Base-by-base conservation (phyloP, 2,329 filamentous ascomycete genomes). In the Talaromyces pinophilus region DNA sequence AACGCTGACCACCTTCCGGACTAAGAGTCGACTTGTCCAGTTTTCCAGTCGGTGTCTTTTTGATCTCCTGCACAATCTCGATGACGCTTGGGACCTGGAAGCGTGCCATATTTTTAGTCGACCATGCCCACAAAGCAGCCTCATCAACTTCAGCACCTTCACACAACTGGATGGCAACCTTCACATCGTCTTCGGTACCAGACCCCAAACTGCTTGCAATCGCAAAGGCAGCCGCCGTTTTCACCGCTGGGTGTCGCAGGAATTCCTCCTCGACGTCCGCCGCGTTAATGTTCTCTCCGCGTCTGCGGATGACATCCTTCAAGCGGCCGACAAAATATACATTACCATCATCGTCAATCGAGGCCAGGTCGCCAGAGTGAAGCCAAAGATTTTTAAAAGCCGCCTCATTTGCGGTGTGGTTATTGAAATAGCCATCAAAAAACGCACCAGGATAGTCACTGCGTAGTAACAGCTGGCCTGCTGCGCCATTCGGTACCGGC, bases 71-170 rank as follows among this genome's bases (percentile, higher is more conserved):
- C 46, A 62, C 46, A 42, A 62, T 62, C 22, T 62, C 60, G 7
- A 54, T 54, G 28, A 62, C 60, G 54, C 44, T 62, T n/a, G 60
- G 60, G 1, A 62, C 46, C 50, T 54, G 60, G 46, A 62, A 62
- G 7, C 60, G 60, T 62, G 60, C 46, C 60, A 62, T 62, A 54
- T 62, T 62, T 28, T 62, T 33, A 25, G n/a, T 52, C 35, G 60
- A 54, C 60, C 60, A 62, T 40, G 46, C 15, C 60, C 60, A 62
- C 48, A 62, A 28, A 42, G 35, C 35, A 38, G 13, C 35, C 35
- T 38, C 35, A 15, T 38, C 35, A 38, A 38, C 13, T 15, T 54
- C 60, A 35, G 46, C 60, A 5, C 33, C 44, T 52, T 62, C 44
- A 42, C 60, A 54, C 44, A 54, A 52, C 33, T 62, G 60, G 33